Base-by-base conservation (phyloP, 1,284 basidiomycete genomes). In the Spongispora temasekensis region DNA sequence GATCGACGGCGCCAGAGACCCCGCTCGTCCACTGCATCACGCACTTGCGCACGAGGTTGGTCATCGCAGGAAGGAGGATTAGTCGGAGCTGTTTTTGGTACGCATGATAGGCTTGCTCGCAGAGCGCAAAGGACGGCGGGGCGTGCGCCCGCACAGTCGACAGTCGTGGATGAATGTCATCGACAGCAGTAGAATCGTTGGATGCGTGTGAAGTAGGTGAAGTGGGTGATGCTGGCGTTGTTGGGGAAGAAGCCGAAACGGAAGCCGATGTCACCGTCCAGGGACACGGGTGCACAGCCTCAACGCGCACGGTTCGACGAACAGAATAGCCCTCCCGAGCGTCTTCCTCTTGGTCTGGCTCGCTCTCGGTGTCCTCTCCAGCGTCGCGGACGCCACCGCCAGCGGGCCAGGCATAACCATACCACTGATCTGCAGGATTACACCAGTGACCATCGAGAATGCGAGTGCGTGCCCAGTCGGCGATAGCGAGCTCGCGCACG, bases 361-460 rank as follows among this genome's bases (percentile, higher is more conserved):
- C 71, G 42, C 57, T 68, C 44, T 73, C 71, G 3, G 71, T 74
- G 6, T 72, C 71, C 30, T 75, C 73, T n/a, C 71, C 71, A 2
- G 57, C 54, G 21, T 72, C 73, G 21, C 71, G 68, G 12, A 69
- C 73, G 31, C 73, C 71, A 0, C 71, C 71, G 5, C 71, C 71
- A 7, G 71, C 80, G 19, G 78, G 78, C 57, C 81, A 74, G 2
- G 72, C 68, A 58, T 79, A 69, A 12, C 75, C 71, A 55, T 84
- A 87, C 81, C 81, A 90, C 52, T 84, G 79, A 69, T 91, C 89
- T 1, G 85, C 86, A 6, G 90, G 90, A 54, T 81, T 86, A 58
- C 86, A 76, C 89, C 89, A 91, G 64, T 85, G 81, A 1, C 90
- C 89, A 58, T 91, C 89, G 34, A 91, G 74, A 53, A 91, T 87